Evolutionary conservation across 108 stramenopile genomes (phyloP).

Genomic region (Tribonema minus): DNA sequence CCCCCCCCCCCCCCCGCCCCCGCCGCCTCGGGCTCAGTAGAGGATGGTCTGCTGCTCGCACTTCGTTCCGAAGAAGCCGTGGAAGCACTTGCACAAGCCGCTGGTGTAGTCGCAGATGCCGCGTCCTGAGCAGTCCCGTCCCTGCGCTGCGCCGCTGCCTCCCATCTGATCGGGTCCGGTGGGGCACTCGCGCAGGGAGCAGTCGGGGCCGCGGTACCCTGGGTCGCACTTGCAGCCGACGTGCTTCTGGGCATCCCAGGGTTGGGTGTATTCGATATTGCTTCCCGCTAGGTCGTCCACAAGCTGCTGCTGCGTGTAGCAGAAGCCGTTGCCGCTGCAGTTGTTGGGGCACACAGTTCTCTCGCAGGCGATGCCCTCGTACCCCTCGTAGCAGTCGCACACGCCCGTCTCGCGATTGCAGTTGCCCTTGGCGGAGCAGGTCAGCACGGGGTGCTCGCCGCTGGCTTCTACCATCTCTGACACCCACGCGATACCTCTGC

Average conservation of each 20-base stretch:
- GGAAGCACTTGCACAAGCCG: constrained; percentile 71
- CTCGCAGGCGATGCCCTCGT: constrained; percentile 74
- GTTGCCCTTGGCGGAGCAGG: constrained; percentile 75
- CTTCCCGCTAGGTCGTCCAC: constrained; percentile 48
- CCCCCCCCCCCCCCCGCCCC: too few relatives aligned
- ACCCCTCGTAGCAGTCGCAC: constrained; percentile 74
- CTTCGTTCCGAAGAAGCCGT: constrained; percentile 70
- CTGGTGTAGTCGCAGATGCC: constrained; percentile 66
- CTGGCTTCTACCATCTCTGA: constrained; percentile 6
- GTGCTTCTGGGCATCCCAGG: constrained; percentile 76
- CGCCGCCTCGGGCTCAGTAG: background rate
- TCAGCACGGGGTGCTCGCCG: constrained; percentile 65
- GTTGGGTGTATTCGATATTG: constrained; percentile 6
- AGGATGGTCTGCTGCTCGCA: constrained; percentile 70
- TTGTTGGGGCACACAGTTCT: constrained; percentile 68
- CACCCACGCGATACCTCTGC: constrained; percentile 37
- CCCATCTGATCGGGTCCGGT: constrained; percentile 66
- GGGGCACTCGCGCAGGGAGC: constrained; percentile 70
- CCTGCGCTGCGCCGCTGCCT: constrained; percentile 61
- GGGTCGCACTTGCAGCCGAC: constrained; percentile 76
- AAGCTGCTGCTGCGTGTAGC: constrained; percentile 66
- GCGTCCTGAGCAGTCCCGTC: constrained; percentile 76
- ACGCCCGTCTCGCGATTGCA: constrained; percentile 68
- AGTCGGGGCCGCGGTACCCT: constrained; percentile 78
- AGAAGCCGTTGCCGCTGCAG: constrained; percentile 57